Evolutionary conservation across 306 rosid species (phyloP).

Genomic region (Cicer yamashitae): DNA sequence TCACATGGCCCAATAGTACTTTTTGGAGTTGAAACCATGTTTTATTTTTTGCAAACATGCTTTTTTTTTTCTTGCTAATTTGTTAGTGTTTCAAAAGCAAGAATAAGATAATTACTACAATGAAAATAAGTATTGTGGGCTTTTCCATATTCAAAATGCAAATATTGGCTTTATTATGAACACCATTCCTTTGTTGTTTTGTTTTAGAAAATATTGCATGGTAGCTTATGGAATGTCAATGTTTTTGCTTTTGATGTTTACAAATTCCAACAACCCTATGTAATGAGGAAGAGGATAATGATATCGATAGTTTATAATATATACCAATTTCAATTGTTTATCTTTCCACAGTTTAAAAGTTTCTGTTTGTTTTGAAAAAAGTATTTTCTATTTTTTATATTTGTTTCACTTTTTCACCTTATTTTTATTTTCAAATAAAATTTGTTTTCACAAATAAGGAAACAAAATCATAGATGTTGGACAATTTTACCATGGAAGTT

Average conservation of each 20-base stretch:
- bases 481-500: too few species aligned
- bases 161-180: constrained; percentile 15
- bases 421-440: too few species aligned
- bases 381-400: too few species aligned
- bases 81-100: constrained; percentile 15
- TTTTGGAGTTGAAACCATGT: constrained; percentile 37
- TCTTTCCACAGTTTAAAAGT: too few species aligned
- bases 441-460: too few species aligned
- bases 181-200: not conserved
- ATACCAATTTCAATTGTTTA: too few species aligned
- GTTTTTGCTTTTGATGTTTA: not conserved
- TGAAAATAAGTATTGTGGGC: constrained; percentile 16
- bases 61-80: constrained; percentile 35
- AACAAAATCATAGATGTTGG: too few species aligned
- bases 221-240: not conserved
- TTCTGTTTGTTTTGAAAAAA: too few species aligned
- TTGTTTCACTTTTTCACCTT: too few species aligned
- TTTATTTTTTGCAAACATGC: constrained; percentile 30
- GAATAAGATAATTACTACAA: constrained; percentile 27
- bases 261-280: too few species aligned
- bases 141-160: constrained; percentile 5
- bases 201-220: not conserved
- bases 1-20: constrained; percentile 36
- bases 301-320: too few species aligned
- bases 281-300: too few species aligned